Evolutionary conservation across 1,284 basidiomycete species (phyloP), one percentile per base, ranked within the genome.

Genomic region (Heterobasidion occidentale): DNA sequence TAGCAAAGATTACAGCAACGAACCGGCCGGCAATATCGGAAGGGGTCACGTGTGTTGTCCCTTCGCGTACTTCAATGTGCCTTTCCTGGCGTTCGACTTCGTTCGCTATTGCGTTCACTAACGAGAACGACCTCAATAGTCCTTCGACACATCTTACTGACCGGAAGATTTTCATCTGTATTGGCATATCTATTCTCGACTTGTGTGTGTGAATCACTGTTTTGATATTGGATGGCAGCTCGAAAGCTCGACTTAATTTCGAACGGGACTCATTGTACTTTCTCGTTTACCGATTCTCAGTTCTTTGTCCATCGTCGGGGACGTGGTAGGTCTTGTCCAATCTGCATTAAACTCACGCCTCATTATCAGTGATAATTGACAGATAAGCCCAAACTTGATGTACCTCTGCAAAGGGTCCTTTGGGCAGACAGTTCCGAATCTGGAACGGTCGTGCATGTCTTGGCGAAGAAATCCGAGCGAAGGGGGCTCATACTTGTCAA

Each of bases 371-470:
- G 14, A n/a, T 34, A 34, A 19, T 33, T 20, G 15, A 46, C 15
- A 57, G 58, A 35, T 34, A 47, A 56, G 55, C 44, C 54, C 5
- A 58, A 56, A n/a, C 64, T 69, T 4, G 65, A 72, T 14, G 65
- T 77, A 7, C 68, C 76, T 19, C 66, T 79, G 53, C n/a, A 72
- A 44, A 73, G 83, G 60, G 74, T 89, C 51, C 64, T 89, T 17
- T 75, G 74, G 60, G 79, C 79, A 2, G 72, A 68, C 44, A 64
- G 77, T 44, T 67, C 74, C 17, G 64, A 66, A 38, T 66, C 67
- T 15, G 56, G 59, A 2, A 61, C 86, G 19, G 68, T 77, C 44
- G 67, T 85, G 2, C 73, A 78, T 27, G 78, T 79, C 57, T 62
- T 87, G 46, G 68, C 66, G n/a, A 73, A 70, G 54, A 69, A 70